Conservation (phyloP, 495 filamentous ascomycete species). For the Tetracladium marchalianum region DNA sequence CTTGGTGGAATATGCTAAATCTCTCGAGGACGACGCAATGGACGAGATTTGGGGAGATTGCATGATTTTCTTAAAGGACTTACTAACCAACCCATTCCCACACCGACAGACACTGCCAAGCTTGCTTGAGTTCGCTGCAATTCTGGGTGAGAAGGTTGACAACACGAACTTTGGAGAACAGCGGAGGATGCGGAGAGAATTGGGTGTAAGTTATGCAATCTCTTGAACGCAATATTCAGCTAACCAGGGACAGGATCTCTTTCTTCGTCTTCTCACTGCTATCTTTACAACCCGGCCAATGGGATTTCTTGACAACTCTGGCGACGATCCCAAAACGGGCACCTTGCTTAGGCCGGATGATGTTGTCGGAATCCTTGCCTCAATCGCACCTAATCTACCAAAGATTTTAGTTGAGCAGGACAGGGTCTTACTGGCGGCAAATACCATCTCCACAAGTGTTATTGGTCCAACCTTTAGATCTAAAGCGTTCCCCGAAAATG, state of each 20-base stretch:
- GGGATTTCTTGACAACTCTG: constrained; percentile 38
- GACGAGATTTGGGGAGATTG: constrained; percentile 98
- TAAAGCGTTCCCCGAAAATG: constrained; percentile 79
- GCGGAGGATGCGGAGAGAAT: constrained; percentile 82
- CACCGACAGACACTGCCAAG: constrained; percentile 84
- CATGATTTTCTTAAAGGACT: constrained; percentile 79
- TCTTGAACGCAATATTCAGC: constrained; percentile 20
- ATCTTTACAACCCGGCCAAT: constrained; percentile 82
- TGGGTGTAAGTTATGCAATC: constrained; percentile 54
- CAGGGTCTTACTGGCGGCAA: constrained; percentile 64
- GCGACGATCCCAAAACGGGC: constrained; percentile 21
- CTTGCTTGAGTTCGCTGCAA: constrained; percentile 78
- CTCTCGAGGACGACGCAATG: constrained; percentile 95
- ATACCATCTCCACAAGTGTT: constrained; percentile 71
- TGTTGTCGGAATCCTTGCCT: constrained; percentile 67
- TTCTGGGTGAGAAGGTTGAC: constrained; percentile 86
- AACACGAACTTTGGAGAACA: constrained; percentile 98
- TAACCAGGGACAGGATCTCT: constrained; percentile 59
- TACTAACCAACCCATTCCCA: constrained; percentile 88
- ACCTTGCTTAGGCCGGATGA: constrained; percentile 49
- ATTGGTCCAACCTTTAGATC: constrained; percentile 76
- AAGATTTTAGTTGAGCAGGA: constrained; percentile 81
- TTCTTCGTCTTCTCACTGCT: constrained; percentile 77
- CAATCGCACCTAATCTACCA: constrained; percentile 72
- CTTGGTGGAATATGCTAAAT: constrained; percentile 76